These are phyloP conservation scores for Trichoderma asperellum DNA, from an alignment of 2,329 filamentous ascomycete genomes.

Conservation along the genomic window DNA sequence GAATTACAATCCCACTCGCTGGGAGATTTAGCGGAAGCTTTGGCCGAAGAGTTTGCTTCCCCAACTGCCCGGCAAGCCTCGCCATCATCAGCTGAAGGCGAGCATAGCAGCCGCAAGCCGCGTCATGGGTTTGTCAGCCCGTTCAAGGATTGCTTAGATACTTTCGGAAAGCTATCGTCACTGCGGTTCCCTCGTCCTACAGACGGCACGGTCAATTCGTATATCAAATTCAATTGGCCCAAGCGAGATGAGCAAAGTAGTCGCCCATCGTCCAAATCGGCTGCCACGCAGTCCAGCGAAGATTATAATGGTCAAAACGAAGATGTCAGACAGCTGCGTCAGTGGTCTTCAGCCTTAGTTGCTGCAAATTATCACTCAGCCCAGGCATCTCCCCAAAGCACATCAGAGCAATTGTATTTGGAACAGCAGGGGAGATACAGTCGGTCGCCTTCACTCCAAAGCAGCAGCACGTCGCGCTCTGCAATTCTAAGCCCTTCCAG, in stretches of 20 bases:
- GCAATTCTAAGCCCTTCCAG: neutral
- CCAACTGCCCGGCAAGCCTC: conserved; percentile 14
- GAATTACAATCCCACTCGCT: conserved; percentile 30
- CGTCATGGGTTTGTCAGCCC: conserved; percentile 36
- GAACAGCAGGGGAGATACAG: neutral
- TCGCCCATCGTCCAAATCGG: conserved; percentile 10
- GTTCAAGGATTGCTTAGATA: conserved; percentile 40
- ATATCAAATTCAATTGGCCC: conserved; percentile 46
- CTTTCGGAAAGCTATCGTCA: conserved; percentile 34
- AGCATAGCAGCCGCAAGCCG: conserved; percentile 24
- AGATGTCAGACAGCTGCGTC: neutral
- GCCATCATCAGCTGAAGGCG: conserved; percentile 24
- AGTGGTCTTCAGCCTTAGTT: neutral
- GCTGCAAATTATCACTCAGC: neutral
- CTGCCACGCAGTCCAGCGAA: neutral
- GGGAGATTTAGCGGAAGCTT: conserved; percentile 28
- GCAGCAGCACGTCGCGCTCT: neutral
- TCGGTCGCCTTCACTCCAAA: neutral
- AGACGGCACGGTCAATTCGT: conserved; percentile 45
- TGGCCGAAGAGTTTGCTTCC: neutral
- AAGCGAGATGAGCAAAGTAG: neutral
- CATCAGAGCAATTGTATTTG: neutral
- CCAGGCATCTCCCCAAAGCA: neutral
- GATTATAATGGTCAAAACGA: neutral
- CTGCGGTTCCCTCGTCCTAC: conserved; percentile 39